Base-by-base conservation (phyloP, 805 yeast species). In the Saccharomycopsis fodiens region DNA sequence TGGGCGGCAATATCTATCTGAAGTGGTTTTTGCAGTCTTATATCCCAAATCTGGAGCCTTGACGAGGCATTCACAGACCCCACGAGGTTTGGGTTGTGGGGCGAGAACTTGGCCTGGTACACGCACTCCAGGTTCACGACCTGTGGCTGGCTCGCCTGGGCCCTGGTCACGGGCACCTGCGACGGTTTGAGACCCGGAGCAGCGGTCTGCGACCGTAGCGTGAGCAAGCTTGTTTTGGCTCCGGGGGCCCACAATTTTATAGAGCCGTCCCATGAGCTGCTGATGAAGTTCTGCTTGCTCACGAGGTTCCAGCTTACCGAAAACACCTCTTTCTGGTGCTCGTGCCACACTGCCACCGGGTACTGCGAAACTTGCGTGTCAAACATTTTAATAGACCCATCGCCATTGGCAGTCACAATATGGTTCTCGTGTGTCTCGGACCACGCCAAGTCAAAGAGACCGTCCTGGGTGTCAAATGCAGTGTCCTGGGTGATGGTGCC, bases 211-310 rank as follows among this genome's bases (percentile, higher is more conserved):
- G 36, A 32, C 8, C 20, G 17, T 37, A 86, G 65, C 0, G 89
- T 81, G 46, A 78, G 40, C 45, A 85, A 51, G 21, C 87, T 76
- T 16, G 69, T 65, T 23, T 61, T 64, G 46, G 88, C 67, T 34
- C 62, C 61, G 0, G 93, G 88, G 0, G 79, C 62, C 95, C 95
- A 85, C 3, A 86, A 57, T 61, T 85, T 86, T 32, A 89, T 74
- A 0, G 83, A 67, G 0, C 97, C 96, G 61, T 91, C 97, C 97
- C 97, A 91, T 6, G 95, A 82, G 22, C 89, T 74, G 16, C 91
- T 73, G 34, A 82, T 78, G 62, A 91, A 85, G 15, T 68, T 68
- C 3, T 72, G 58, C 63, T 87, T 84, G 52, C 79, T 82, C 3
- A 78, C 74, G 48, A 81, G 59, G 57, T 80, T 82, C 93, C 93